phyloP scores from a whole-genome alignment of 495 filamentous ascomycete species.

The Oidiodendron maius region DNA sequence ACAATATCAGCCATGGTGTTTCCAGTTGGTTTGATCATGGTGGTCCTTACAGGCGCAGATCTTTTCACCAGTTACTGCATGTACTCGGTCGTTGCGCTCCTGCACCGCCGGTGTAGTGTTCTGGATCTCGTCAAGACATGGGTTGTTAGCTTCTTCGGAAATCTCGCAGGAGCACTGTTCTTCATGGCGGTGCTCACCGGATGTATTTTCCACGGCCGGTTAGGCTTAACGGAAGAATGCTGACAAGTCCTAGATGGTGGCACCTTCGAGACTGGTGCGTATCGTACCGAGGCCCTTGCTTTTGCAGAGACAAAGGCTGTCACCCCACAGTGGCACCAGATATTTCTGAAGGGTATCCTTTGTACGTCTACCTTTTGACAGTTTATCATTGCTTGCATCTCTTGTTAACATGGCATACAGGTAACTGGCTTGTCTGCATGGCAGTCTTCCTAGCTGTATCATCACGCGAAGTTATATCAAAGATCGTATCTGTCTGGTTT shows the following conservation, averaged over 20 bases:
- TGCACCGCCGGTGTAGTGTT: slow-evolving; percentile 45
- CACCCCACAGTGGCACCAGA: slow-evolving; percentile 49
- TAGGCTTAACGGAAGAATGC: neutral
- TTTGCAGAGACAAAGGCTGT: slow-evolving; percentile 51
- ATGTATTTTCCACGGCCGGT: slow-evolving; percentile 32
- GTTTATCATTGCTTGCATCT: neutral
- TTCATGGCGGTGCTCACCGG: slow-evolving; percentile 53
- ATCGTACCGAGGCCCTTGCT: slow-evolving; percentile 39
- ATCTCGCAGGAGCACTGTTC: slow-evolving; percentile 54
- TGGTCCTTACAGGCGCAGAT: slow-evolving; percentile 53
- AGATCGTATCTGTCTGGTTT: slow-evolving; percentile 59
- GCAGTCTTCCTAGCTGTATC: slow-evolving; percentile 51
- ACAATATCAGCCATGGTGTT: slow-evolving; percentile 51
- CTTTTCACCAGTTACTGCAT: slow-evolving; percentile 56
- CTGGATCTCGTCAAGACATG: slow-evolving; percentile 46
- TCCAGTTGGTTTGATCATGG: slow-evolving; percentile 52
- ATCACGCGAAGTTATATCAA: slow-evolving; percentile 48
- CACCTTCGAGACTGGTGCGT: slow-evolving; percentile 46
- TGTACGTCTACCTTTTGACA: slow-evolving; percentile 22
- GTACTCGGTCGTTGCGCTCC: slow-evolving; percentile 49
- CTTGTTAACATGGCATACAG: neutral
- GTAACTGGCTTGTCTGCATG: slow-evolving; percentile 59
- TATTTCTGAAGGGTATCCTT: slow-evolving; percentile 56
- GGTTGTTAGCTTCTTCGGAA: slow-evolving; percentile 54
- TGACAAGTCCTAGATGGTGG: slow-evolving; percentile 39